Evolutionary conservation across 768 basidiomycete species (phyloP).

Genomic region (Podaxis pistillaris): DNA sequence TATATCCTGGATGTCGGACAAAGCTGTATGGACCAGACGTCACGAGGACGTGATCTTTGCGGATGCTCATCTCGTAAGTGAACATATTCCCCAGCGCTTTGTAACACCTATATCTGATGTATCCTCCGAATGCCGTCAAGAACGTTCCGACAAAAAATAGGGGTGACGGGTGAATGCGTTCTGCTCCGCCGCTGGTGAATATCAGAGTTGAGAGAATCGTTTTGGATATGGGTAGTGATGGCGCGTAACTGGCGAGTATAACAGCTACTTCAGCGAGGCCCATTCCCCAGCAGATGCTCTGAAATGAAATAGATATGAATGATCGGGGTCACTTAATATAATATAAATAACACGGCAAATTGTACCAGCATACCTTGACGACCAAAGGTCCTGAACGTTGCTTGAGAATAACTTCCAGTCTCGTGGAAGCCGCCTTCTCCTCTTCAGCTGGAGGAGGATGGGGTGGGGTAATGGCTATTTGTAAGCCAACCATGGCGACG

Average conservation of each 20-base stretch:
- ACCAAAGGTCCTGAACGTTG: conserved; percentile 30
- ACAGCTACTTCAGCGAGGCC: conserved; percentile 36
- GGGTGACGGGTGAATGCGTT: conserved; percentile 28
- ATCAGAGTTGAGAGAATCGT: conserved; percentile 28
- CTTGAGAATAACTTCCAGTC: conserved; percentile 35
- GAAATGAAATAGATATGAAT: not conserved
- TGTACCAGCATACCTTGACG: conserved; percentile 32
- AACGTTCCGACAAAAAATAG: conserved; percentile 36
- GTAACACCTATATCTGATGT: conserved; percentile 42
- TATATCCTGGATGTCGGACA: conserved; percentile 53
- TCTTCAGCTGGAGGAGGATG: conserved; percentile 34
- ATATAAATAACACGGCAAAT: not conserved
- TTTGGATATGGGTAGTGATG: conserved; percentile 22
- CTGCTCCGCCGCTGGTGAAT: conserved; percentile 18
- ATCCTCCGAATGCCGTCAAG: conserved; percentile 39
- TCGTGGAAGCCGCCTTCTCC: conserved; percentile 33
- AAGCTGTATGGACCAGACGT: conserved; percentile 46
- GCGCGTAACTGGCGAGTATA: conserved; percentile 30
- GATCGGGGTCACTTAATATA: not conserved
- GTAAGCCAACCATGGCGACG: conserved; percentile 40
- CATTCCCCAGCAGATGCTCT: conserved; percentile 38
- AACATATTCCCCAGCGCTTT: conserved; percentile 45
- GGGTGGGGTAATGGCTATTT: conserved; percentile 45
- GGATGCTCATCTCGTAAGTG: conserved; percentile 53
- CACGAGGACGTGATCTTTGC: conserved; percentile 43